Percentiles rank a stretch among this genome's conserved stretches.
phyloP scores from a whole-genome alignment of 2,329 filamentous ascomycete species.

The Penicillium sp. region DNA sequence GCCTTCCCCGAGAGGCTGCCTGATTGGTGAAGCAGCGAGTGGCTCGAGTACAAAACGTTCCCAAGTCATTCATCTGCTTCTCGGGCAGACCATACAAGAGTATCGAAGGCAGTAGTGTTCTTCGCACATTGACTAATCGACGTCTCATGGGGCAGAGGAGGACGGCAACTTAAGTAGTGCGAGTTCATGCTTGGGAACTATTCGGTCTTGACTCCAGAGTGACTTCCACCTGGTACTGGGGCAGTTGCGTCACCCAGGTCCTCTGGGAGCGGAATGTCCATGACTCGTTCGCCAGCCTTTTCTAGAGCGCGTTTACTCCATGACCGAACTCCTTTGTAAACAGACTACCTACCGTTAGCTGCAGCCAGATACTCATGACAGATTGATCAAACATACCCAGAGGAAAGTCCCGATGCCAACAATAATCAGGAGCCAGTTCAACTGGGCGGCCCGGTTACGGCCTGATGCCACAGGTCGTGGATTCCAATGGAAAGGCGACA shows the following conservation, averaged over 20 bases:
- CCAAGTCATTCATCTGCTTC: conserved; percentile 22
- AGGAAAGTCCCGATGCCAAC: conserved; percentile 78
- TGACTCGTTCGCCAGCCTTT: conserved; percentile 71
- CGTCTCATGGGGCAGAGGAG: conserved; percentile 70
- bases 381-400: conserved; percentile 53
- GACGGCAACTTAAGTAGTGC: conserved; percentile 98
- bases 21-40: conserved; percentile 25
- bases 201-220: conserved; percentile 42
- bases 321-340: conserved; percentile 75
- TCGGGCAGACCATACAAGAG: conserved; percentile 29
- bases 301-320: conserved; percentile 71
- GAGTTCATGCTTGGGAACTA: conserved; percentile 37
- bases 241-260: conserved; percentile 52
- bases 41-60: conserved; percentile 36
- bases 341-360: conserved; percentile 51
- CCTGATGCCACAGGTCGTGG: conserved; percentile 62
- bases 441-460: conserved; percentile 70
- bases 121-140: conserved; percentile 97
- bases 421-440: conserved; percentile 74
- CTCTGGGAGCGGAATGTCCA: conserved; percentile 62
- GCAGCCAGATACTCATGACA: neutral
- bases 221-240: neutral
- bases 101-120: conserved; percentile 50
- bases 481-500: conserved; percentile 72
- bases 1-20: conserved; percentile 30